These are phyloP conservation scores for Penicillium odoratum DNA, from an alignment of 495 filamentous ascomycete species.

Conservation along the genomic window DNA sequence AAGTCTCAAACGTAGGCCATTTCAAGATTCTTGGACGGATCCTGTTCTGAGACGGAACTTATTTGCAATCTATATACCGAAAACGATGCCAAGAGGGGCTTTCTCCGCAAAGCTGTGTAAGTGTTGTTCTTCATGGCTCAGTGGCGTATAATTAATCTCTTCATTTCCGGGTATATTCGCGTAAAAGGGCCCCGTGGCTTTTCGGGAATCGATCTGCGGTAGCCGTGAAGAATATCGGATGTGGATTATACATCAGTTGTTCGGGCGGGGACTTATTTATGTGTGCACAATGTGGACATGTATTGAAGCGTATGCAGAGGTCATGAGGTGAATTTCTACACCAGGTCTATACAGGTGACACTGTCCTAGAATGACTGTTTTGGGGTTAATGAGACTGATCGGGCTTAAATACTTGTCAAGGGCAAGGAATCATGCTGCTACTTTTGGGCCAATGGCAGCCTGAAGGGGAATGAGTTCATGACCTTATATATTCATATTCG, in stretches of 20 bases:
- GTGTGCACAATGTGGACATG: too few relatives aligned
- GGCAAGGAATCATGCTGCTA: too few relatives aligned
- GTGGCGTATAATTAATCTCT: conserved; percentile 4
- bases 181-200: conserved; percentile 16
- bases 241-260: background rate
- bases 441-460: too few relatives aligned
- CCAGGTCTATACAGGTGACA: too few relatives aligned
- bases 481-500: too few relatives aligned
- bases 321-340: too few relatives aligned
- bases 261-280: background rate
- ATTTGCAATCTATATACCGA: background rate
- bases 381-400: too few relatives aligned
- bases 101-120: conserved; percentile 2
- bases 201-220: conserved; percentile 27
- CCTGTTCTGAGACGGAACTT: background rate
- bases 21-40: background rate
- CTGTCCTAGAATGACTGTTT: too few relatives aligned
- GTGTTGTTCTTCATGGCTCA: conserved; percentile 14
- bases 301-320: too few relatives aligned
- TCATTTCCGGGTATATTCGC: background rate
- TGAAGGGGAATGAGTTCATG: too few relatives aligned
- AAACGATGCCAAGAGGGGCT: background rate
- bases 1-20: background rate
- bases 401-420: too few relatives aligned
- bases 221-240: background rate